Evolutionary conservation across 2,329 filamentous ascomycete genomes (phyloP).

Genomic region (Neophaeococcomyces aloes): DNA sequence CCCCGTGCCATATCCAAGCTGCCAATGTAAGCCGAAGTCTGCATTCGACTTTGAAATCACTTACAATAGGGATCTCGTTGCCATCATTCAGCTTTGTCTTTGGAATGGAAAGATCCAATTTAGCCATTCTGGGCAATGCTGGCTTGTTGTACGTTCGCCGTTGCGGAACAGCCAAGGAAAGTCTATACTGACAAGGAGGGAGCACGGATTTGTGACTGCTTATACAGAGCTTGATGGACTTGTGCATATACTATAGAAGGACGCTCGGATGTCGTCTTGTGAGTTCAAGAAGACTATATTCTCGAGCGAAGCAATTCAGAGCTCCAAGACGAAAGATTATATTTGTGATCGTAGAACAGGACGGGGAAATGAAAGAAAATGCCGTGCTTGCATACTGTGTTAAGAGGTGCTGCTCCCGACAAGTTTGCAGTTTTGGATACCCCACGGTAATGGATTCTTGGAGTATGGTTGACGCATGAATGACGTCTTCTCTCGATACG

Average conservation of each 20-base stretch:
- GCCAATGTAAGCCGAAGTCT: background rate
- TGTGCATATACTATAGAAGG: too few species aligned
- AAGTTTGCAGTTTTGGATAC: background rate
- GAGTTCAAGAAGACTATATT: too few species aligned
- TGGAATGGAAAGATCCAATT: constrained; percentile 20
- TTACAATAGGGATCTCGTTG: constrained; percentile 20
- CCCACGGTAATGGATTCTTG: background rate
- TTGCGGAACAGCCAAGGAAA: background rate
- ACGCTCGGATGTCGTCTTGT: too few species aligned
- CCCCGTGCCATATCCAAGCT: constrained; percentile 53
- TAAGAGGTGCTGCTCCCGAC: background rate
- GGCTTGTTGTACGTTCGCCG: background rate
- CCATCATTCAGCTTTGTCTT: constrained; percentile 20
- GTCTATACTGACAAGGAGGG: too few species aligned
- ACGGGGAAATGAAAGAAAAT: too few species aligned
- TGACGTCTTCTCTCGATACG: background rate
- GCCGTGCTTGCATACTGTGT: too few species aligned
- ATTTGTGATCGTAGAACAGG: too few species aligned
- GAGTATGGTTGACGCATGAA: background rate
- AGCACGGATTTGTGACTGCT: too few species aligned
- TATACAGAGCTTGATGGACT: too few species aligned
- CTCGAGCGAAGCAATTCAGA: too few species aligned
- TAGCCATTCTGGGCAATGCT: constrained; percentile 16
- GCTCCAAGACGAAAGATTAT: too few species aligned
- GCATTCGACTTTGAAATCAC: background rate